Evolutionary conservation across 2,329 filamentous ascomycete genomes (phyloP).

Genomic region (Daldinia sp.): DNA sequence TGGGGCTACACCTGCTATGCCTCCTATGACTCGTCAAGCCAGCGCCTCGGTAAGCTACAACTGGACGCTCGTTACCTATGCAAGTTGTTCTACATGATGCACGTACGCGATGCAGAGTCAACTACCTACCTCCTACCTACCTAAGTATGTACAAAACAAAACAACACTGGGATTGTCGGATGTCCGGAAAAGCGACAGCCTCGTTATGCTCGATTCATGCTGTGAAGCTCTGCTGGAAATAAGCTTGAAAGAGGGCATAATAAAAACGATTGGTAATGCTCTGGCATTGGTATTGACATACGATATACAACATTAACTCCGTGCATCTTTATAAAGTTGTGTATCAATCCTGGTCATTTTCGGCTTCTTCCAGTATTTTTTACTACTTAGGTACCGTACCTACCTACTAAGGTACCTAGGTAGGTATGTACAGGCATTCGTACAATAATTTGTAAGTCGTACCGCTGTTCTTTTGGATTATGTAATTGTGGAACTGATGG

Average conservation of each 20-base stretch:
- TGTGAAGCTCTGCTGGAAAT: conserved; percentile 1
- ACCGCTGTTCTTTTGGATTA: background rate
- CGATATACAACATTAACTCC: background rate
- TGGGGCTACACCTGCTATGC: background rate
- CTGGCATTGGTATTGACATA: background rate
- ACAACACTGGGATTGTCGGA: conserved; percentile 16
- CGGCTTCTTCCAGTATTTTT: background rate
- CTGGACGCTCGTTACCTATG: background rate
- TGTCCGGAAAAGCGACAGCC: conserved; percentile 25
- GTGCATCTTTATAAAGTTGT: conserved; percentile 1
- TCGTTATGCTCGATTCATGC: background rate
- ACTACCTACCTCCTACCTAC: too few relatives aligned
- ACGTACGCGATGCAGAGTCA: conserved; percentile 13
- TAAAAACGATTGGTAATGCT: background rate
- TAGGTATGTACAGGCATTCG: background rate
- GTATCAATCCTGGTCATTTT: background rate
- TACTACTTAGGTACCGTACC: too few relatives aligned
- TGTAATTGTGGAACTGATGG: conserved; percentile 9
- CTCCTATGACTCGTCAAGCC: conserved; percentile 1
- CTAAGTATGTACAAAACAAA: too few relatives aligned
- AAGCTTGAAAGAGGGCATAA: background rate
- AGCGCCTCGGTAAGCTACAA: conserved; percentile 1
- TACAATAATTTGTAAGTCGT: background rate
- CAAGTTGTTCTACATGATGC: conserved; percentile 13
- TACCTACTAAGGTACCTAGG: too few relatives aligned